Conservation (phyloP, 345 rosid genomes). For the Populus davidiana region DNA sequence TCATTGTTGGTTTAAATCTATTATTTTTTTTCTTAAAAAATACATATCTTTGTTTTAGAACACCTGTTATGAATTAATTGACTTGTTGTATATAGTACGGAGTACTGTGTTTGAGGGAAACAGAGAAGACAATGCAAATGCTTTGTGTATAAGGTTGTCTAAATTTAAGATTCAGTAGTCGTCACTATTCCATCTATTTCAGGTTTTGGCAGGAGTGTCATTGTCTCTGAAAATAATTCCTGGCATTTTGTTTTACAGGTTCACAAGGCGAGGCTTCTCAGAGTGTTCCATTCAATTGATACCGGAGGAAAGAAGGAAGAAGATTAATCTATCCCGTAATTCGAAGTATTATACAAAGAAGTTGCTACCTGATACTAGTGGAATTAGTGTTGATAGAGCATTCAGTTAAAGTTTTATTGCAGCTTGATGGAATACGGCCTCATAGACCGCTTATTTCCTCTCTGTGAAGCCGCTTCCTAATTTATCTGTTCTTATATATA, state of each 20-base stretch:
- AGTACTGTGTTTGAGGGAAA: background rate
- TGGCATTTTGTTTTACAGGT: slow-evolving; percentile 40
- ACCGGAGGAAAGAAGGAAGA: slow-evolving; percentile 64
- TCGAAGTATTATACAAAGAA: slow-evolving; percentile 85
- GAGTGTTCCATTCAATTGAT: slow-evolving; percentile 70
- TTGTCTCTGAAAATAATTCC: background rate
- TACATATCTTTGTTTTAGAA: too few relatives aligned
- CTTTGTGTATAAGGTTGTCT: background rate
- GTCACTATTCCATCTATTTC: background rate
- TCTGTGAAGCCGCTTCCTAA: too few relatives aligned
- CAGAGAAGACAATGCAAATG: background rate
- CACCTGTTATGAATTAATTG: too few relatives aligned
- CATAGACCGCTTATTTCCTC: too few relatives aligned
- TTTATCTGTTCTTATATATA: too few relatives aligned
- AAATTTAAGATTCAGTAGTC: background rate
- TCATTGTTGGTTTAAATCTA: background rate
- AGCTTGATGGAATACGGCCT: too few relatives aligned
- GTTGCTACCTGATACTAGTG: slow-evolving; percentile 67
- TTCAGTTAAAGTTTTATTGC: slow-evolving; percentile 16
- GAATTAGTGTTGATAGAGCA: slow-evolving; percentile 45
- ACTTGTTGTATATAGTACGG: too few relatives aligned
- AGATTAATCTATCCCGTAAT: slow-evolving; percentile 67
- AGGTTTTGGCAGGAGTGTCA: too few relatives aligned
- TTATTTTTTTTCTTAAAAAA: background rate
- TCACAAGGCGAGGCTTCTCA: slow-evolving; percentile 70